These are phyloP conservation scores for Eutrema yunnanense DNA, from an alignment of 345 rosid genomes.

Conservation along the genomic window DNA sequence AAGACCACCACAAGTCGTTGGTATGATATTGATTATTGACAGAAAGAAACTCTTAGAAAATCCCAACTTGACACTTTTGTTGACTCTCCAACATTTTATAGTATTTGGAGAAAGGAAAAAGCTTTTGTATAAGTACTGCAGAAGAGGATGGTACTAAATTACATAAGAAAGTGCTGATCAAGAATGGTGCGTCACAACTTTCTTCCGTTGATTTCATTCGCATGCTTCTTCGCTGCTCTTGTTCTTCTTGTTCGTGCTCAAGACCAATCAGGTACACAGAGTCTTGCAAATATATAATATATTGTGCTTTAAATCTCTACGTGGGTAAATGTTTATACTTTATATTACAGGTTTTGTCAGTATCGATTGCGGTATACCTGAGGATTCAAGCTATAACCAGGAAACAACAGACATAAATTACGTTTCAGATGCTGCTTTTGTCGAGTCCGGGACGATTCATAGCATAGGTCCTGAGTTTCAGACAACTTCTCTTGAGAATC, in stretches of 20 bases:
- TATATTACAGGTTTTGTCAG: conserved; percentile 33
- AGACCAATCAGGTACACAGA: conserved; percentile 27
- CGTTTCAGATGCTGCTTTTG: conserved; percentile 26
- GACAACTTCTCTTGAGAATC: neutral
- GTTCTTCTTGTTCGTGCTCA: conserved; percentile 14
- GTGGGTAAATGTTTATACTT: neutral
- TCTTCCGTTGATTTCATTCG: neutral
- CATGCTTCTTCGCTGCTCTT: neutral
- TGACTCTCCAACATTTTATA: too few species aligned
- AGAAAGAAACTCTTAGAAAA: too few species aligned
- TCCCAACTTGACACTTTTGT: too few species aligned
- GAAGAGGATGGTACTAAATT: too few species aligned
- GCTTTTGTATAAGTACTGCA: too few species aligned
- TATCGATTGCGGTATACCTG: conserved; percentile 34
- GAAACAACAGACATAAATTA: conserved; percentile 28
- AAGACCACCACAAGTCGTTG: too few species aligned
- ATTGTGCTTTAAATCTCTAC: neutral
- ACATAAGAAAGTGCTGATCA: too few species aligned
- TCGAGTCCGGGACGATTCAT: conserved; percentile 25
- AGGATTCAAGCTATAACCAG: conserved; percentile 26
- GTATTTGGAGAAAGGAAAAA: too few species aligned
- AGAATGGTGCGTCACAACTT: neutral
- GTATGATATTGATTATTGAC: too few species aligned
- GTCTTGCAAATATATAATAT: neutral
- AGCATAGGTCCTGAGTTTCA: conserved; percentile 14